These are phyloP conservation scores for Chalara sp. DNA, from an alignment of 2,329 filamentous ascomycete genomes.

Conservation along the genomic window DNA sequence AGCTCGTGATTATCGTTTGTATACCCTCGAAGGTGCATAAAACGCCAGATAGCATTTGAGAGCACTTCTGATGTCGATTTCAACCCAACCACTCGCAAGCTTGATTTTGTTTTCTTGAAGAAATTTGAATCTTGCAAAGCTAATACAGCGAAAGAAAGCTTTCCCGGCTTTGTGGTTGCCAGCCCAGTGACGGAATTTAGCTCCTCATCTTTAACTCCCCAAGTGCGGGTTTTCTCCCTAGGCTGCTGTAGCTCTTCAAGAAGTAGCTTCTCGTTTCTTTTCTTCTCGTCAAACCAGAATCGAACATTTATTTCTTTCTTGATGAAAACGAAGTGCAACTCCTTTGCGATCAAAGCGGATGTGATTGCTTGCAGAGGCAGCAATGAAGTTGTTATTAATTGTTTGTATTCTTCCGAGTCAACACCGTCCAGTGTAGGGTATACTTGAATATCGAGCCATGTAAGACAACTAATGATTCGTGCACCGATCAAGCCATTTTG, in stretches of 20 bases:
- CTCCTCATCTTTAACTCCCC: slow-evolving; percentile 63
- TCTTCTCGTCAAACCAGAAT: slow-evolving; percentile 73
- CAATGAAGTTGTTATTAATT: slow-evolving; percentile 68
- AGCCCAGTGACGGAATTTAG: slow-evolving; percentile 37
- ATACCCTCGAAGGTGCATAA: slow-evolving; percentile 84
- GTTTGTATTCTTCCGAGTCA: slow-evolving; percentile 72
- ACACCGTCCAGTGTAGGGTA: slow-evolving; percentile 82
- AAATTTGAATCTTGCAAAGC: slow-evolving; percentile 66
- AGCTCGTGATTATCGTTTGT: slow-evolving; percentile 71
- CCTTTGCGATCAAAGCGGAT: slow-evolving; percentile 70
- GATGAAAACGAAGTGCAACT: slow-evolving; percentile 76
- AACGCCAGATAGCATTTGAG: slow-evolving; percentile 76
- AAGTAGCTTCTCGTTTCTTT: slow-evolving; percentile 35
- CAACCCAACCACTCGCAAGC: slow-evolving; percentile 28
- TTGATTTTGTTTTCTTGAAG: slow-evolving; percentile 58
- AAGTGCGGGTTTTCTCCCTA: slow-evolving; percentile 45
- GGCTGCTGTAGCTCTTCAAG: slow-evolving; percentile 61
- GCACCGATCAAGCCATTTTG: slow-evolving; percentile 75
- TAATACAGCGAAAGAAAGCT: slow-evolving; percentile 53
- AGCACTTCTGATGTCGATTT: slow-evolving; percentile 64
- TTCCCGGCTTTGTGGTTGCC: slow-evolving; percentile 34
- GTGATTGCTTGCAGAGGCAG: slow-evolving; percentile 69
- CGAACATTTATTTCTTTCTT: slow-evolving; percentile 71
- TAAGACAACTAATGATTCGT: slow-evolving; percentile 74
- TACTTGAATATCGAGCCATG: slow-evolving; percentile 70